Evolutionary conservation across 2,329 filamentous ascomycete species (phyloP).

Genomic region (Aspergillus puulaauensis): DNA sequence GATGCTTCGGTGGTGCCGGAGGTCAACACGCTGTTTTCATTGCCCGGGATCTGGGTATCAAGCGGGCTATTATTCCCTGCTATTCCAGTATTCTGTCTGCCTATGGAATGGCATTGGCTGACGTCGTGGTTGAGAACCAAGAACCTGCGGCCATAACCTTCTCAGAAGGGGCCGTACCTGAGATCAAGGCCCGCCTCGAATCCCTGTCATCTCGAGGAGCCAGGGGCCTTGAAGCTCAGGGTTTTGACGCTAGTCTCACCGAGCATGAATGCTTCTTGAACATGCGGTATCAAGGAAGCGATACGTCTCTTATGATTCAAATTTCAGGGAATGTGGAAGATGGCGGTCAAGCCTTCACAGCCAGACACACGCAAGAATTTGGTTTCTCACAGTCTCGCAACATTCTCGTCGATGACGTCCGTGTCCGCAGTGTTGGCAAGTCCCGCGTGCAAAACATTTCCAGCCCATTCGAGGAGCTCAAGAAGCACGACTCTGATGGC

Average conservation of each 20-base stretch:
- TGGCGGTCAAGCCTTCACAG: conserved; percentile 59
- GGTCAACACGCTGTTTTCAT: conserved; percentile 92
- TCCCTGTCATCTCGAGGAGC: conserved; percentile 7
- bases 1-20: conserved; percentile 88
- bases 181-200: conserved; percentile 5
- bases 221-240: conserved; percentile 33
- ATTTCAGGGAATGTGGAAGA: conserved; percentile 47
- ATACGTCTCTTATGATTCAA: conserved; percentile 51
- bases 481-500: conserved; percentile 48
- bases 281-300: conserved; percentile 52
- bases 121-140: conserved; percentile 88
- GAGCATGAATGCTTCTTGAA: conserved; percentile 47
- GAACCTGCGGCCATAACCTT: conserved; percentile 52
- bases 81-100: conserved; percentile 91
- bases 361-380: conserved; percentile 87
- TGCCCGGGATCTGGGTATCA: conserved; percentile 78
- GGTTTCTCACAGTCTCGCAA: conserved; percentile 76
- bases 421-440: conserved; percentile 78
- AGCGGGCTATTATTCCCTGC: conserved; percentile 80
- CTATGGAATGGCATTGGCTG: conserved; percentile 91
- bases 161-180: conserved; percentile 44
- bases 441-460: conserved; percentile 49
- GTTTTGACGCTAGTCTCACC: conserved; percentile 43
- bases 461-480: conserved; percentile 69
- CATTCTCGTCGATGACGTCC: conserved; percentile 85